Evolutionary conservation across 306 rosid species (phyloP), one percentile per base, ranked within the genome.

Genomic region (Pterocarpus santalinus): DNA sequence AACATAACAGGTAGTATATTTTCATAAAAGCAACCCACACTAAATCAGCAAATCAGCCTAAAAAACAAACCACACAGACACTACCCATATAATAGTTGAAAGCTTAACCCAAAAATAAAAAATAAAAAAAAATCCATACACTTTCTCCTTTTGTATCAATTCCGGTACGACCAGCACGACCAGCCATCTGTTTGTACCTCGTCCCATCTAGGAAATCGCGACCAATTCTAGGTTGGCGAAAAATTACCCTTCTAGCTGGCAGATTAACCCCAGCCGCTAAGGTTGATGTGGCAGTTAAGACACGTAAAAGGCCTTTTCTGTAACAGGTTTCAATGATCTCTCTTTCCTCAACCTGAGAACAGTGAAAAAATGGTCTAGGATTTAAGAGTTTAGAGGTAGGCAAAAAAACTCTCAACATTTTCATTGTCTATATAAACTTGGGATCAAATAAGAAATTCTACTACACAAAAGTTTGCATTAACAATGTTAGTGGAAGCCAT

Each of bases 101-200:
- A 62, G 71, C 72, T 53, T 38, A 86, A 62, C 34, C 8, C 28
- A 22, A 22, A 22, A 22, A 22, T 22, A 22, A 22, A 22, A 22
- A 22, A 22, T 22, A 44, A 14, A 75, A 70, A 65, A 41, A 74
- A 63, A 69, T 34, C 47, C 97, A 28, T 91, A 95, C 99, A 86
- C 99, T 95, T 86, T 95, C 98, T 74, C 99, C 99, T 69, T 90
- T 93, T 34, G 99, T 89, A 87, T 95, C 99, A 74, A 95, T 95
- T 81, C 99, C 99, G 78, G 99, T 93, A 80, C 98, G 92, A 81
- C 99, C 99, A 87, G 99, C 99, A 73, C 99, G 92, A 58, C 99
- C 99, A 87, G 98, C 93, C 99, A 95, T 95, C 87, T 95, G 98
- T 66, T 79, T 91, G 88, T 95, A 95, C 89, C 94, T 90, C 8